These are phyloP conservation scores for Phytophthora foliorum DNA, from an alignment of 352 stramenopile species.

Conservation along the genomic window DNA sequence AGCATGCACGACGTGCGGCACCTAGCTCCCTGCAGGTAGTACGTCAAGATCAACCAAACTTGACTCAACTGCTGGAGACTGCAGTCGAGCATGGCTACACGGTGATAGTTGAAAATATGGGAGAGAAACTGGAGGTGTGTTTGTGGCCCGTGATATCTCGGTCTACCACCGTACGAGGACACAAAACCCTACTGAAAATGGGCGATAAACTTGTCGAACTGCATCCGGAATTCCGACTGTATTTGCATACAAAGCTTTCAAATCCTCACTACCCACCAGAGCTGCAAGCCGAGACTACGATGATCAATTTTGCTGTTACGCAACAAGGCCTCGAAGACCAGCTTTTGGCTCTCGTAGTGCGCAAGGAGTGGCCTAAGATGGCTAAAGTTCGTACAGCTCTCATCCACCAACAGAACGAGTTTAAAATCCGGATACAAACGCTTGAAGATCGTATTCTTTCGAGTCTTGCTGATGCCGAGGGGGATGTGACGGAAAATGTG, in stretches of 20 bases:
- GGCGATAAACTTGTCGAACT: conserved; percentile 92
- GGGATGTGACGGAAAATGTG: conserved; percentile 95
- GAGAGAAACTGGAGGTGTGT: conserved; percentile 86
- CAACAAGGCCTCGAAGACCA: conserved; percentile 92
- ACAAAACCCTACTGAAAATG: conserved; percentile 83
- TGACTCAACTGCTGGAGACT: conserved; percentile 76
- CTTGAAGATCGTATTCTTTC: conserved; percentile 93
- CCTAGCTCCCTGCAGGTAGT: conserved; percentile 77
- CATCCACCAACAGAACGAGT: conserved; percentile 92
- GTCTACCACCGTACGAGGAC: conserved; percentile 75
- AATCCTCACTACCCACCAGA: conserved; percentile 94
- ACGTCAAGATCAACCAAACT: conserved; percentile 85
- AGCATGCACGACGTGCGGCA: conserved; percentile 48
- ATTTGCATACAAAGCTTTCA: conserved; percentile 94
- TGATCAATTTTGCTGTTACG: conserved; percentile 95
- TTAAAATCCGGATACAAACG: conserved; percentile 89
- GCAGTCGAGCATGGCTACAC: conserved; percentile 84
- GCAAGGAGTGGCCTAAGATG: conserved; percentile 92
- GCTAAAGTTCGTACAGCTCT: conserved; percentile 80
- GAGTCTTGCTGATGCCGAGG: conserved; percentile 84
- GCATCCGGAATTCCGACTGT: conserved; percentile 83
- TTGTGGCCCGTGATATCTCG: conserved; percentile 88
- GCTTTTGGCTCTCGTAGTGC: conserved; percentile 87
- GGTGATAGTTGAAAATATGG: conserved; percentile 92
- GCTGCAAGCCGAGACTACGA: conserved; percentile 91